A percentile compares a stretch with the other conserved stretches of the same genome.
Evolutionary conservation across 2,329 filamentous ascomycete species (phyloP).

Genomic region (Ophiobolus disseminans): DNA sequence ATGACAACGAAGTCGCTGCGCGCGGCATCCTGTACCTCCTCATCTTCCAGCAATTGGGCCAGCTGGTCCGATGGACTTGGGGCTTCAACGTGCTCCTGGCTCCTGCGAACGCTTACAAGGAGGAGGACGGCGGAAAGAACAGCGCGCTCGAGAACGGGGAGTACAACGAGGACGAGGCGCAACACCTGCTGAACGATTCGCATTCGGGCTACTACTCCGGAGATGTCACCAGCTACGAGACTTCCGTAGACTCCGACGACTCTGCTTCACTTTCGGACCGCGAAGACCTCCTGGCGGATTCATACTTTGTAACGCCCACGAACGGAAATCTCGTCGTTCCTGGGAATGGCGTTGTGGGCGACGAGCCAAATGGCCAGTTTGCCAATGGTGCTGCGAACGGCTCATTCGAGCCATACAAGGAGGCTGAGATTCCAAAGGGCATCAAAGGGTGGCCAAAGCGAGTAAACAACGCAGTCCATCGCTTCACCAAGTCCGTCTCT

Average conservation of each 20-base stretch:
- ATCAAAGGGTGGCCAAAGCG: constrained; percentile 45
- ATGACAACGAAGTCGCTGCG: constrained; percentile 92
- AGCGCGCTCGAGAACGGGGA: constrained; percentile 58
- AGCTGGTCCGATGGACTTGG: constrained; percentile 97
- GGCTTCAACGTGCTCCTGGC: constrained; percentile 95
- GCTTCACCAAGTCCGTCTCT: constrained; percentile 30
- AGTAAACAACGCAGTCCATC: constrained; percentile 24
- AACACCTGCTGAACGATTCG: constrained; percentile 49
- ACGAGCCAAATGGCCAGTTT: constrained; percentile 44
- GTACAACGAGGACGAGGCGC: constrained; percentile 59
- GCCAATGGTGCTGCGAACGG: constrained; percentile 49
- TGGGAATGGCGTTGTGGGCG: constrained; percentile 50
- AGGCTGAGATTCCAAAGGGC: constrained; percentile 38
- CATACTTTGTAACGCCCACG: constrained; percentile 52
- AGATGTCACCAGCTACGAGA: constrained; percentile 52
- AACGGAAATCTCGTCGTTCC: constrained; percentile 56
- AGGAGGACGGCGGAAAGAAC: constrained; percentile 61
- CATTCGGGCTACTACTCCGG: constrained; percentile 58
- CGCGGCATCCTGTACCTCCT: constrained; percentile 93
- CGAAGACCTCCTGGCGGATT: constrained; percentile 36
- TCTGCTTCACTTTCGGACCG: constrained; percentile 39
- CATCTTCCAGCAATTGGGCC: constrained; percentile 96
- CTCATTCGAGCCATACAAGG: constrained; percentile 23
- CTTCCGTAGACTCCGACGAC: constrained; percentile 39
- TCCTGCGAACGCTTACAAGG: constrained; percentile 75